Percentiles rank a stretch among this genome's conserved stretches.
phyloP scores from a whole-genome alignment of 1,284 basidiomycete species.

The Sporisorium graminicola region DNA sequence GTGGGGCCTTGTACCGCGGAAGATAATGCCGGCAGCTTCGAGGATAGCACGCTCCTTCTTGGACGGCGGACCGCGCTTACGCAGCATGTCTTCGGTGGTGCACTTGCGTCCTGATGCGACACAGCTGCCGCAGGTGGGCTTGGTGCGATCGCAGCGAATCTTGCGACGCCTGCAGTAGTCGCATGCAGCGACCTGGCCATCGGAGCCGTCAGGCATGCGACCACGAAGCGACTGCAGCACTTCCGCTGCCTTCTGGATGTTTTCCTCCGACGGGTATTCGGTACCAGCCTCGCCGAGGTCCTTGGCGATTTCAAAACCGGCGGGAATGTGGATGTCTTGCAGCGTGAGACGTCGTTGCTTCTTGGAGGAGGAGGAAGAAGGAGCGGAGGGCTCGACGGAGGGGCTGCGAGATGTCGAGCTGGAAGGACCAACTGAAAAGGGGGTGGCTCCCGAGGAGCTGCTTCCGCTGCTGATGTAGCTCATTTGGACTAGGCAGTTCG shows the following conservation, averaged over 20 bases:
- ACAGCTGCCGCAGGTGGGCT: slow-evolving; percentile 54
- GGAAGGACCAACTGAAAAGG: slow-evolving; percentile 27
- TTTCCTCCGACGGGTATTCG: slow-evolving; percentile 47
- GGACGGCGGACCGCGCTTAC: slow-evolving; percentile 53
- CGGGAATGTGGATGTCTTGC: slow-evolving; percentile 50
- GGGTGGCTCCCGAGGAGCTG: slow-evolving; percentile 27
- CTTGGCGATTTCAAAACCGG: slow-evolving; percentile 50
- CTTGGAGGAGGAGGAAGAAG: slow-evolving; percentile 7
- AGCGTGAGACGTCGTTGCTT: slow-evolving; percentile 37
- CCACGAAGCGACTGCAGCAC: slow-evolving; percentile 46
- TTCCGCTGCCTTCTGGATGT: slow-evolving; percentile 45
- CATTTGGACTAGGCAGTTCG: slow-evolving; percentile 8
- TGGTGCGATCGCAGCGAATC: slow-evolving; percentile 52
- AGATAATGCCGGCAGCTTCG: slow-evolving; percentile 52
- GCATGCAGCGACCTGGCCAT: slow-evolving; percentile 50
- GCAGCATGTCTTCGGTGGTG: slow-evolving; percentile 55
- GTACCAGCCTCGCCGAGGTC: slow-evolving; percentile 22
- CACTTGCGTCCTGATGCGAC: slow-evolving; percentile 35
- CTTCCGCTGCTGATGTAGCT: slow-evolving; percentile 36
- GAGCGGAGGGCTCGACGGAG: slow-evolving; percentile 23
- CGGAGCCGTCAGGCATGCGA: slow-evolving; percentile 48
- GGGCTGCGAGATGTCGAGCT: slow-evolving; percentile 31
- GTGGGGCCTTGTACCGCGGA: slow-evolving; percentile 48
- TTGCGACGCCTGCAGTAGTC: slow-evolving; percentile 52
- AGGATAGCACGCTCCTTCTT: slow-evolving; percentile 52